phyloP scores from a whole-genome alignment of 805 yeast genomes.

The Komagataella populi region DNA sequence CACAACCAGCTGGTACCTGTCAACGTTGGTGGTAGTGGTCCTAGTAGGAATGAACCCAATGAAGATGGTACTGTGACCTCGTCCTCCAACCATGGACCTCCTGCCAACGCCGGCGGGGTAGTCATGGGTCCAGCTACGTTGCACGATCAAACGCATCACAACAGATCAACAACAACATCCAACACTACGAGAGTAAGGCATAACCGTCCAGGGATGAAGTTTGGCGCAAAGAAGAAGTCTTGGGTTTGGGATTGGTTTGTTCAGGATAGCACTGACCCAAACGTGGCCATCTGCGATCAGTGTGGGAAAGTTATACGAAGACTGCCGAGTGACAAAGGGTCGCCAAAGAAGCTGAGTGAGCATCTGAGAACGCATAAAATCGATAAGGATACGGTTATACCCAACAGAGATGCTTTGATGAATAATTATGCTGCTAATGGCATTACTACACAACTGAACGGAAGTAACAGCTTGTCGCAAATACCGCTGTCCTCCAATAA shows the following conservation, averaged over 20 bases:
- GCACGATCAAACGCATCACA: background rate
- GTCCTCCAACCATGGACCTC: background rate
- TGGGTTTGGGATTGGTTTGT: conserved; percentile 56
- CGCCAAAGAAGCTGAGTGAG: conserved; percentile 45
- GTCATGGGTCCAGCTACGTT: background rate
- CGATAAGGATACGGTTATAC: conserved; percentile 23
- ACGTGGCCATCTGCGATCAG: conserved; percentile 38
- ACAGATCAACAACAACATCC: background rate
- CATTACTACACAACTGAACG: background rate
- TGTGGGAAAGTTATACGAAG: conserved; percentile 37
- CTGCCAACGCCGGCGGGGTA: background rate
- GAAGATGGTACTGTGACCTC: background rate
- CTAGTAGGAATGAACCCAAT: background rate
- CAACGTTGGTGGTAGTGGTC: background rate
- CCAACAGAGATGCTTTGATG: conserved; percentile 23
- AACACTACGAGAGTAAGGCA: background rate
- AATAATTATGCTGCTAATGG: background rate
- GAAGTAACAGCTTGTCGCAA: background rate
- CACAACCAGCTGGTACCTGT: background rate
- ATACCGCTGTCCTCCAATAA: background rate
- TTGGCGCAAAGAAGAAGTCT: conserved; percentile 47
- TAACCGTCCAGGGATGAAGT: conserved; percentile 14
- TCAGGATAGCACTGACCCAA: conserved; percentile 33
- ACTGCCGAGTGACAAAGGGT: conserved; percentile 38
- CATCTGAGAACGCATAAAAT: conserved; percentile 43